A percentile compares a stretch with the other conserved stretches of the same genome.
Evolutionary conservation across 2,329 filamentous ascomycete species (phyloP).

Genomic region (Trichoderma harzianum): DNA sequence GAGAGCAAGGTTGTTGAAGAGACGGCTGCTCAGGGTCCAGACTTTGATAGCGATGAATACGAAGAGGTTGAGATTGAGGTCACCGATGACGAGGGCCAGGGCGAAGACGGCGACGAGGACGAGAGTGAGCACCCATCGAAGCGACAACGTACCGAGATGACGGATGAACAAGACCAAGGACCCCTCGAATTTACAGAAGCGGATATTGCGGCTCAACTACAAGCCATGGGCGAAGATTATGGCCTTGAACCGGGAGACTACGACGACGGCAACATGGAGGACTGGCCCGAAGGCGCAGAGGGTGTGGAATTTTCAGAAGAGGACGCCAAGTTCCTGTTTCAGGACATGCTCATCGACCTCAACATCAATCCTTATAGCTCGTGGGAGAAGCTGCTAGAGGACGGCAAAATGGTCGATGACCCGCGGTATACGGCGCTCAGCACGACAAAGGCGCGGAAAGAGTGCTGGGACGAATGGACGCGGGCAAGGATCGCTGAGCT

Average conservation of each 20-base stretch:
- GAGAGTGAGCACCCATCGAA: slow-evolving; percentile 51
- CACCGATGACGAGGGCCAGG: slow-evolving; percentile 47
- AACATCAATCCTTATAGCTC: slow-evolving; percentile 81
- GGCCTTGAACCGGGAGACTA: slow-evolving; percentile 75
- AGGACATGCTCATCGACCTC: slow-evolving; percentile 79
- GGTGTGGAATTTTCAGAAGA: slow-evolving; percentile 68
- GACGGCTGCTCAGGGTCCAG: neutral
- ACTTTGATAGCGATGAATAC: slow-evolving; percentile 65
- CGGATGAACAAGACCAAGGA: slow-evolving; percentile 42
- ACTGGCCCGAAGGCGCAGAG: slow-evolving; percentile 69
- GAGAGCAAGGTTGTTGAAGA: neutral
- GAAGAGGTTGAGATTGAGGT: slow-evolving; percentile 66
- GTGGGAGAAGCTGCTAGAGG: slow-evolving; percentile 87
- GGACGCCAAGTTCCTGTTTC: slow-evolving; percentile 76
- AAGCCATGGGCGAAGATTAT: slow-evolving; percentile 84
- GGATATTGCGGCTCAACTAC: slow-evolving; percentile 89
- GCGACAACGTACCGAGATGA: slow-evolving; percentile 54
- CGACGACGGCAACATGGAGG: slow-evolving; percentile 58
- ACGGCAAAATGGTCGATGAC: slow-evolving; percentile 79
- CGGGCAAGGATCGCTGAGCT: slow-evolving; percentile 70
- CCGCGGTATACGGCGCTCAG: slow-evolving; percentile 77
- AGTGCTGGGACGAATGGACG: slow-evolving; percentile 82
- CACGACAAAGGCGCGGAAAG: slow-evolving; percentile 77
- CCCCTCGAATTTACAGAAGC: slow-evolving; percentile 85
- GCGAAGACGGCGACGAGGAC: slow-evolving; percentile 29